Percentiles rank a stretch among this genome's conserved stretches.
These are phyloP conservation scores for Willaertia magna DNA, from an alignment of 208 protist genomes.

Conservation along the genomic window DNA sequence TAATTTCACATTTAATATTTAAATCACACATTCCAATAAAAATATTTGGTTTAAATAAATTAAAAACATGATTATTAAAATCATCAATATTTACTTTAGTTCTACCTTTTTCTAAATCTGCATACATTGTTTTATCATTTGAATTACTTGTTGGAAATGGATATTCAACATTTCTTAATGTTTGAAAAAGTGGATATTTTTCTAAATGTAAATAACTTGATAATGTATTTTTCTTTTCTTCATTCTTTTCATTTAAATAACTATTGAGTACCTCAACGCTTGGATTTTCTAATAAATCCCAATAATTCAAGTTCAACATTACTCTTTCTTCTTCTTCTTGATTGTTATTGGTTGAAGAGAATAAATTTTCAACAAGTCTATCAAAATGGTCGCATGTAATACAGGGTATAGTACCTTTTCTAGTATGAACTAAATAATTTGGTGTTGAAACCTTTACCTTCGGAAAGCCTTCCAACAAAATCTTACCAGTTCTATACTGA, in stretches of 20 bases:
- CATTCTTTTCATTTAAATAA: neutral
- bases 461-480: neutral
- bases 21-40: neutral
- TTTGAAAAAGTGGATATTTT: neutral
- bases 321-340: neutral
- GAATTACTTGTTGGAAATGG: neutral
- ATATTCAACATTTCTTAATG: neutral
- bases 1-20: neutral
- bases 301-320: neutral
- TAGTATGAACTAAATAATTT: neutral
- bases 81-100: neutral
- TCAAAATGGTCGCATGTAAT: neutral
- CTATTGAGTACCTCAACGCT: neutral
- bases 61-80: neutral
- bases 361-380: neutral
- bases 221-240: neutral
- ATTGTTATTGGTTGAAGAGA: neutral
- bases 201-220: neutral
- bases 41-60: neutral
- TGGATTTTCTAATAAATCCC: neutral
- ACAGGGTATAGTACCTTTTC: neutral
- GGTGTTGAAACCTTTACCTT: slow-evolving; percentile 9
- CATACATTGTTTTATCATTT: neutral
- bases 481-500: neutral
- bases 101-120: neutral